Evolutionary conservation across 2,329 filamentous ascomycete species (phyloP).

Genomic region (Neopestalotiopsis rosae): DNA sequence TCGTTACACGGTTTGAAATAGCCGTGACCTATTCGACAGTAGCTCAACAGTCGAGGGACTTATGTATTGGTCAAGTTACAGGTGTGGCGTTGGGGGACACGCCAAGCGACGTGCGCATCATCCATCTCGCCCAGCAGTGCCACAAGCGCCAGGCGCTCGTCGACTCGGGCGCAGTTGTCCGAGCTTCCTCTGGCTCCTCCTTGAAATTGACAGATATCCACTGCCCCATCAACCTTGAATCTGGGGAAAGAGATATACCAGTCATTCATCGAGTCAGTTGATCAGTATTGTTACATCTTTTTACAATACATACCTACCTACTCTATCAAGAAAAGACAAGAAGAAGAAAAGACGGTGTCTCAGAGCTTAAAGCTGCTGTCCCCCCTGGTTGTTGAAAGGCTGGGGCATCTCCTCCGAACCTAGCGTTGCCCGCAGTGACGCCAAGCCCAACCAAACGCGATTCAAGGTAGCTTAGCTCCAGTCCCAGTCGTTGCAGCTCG

Average conservation of each 20-base stretch:
- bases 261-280: neutral
- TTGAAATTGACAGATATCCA: neutral
- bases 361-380: neutral
- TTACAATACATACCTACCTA: neutral
- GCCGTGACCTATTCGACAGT: neutral
- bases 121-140: constrained; percentile 5
- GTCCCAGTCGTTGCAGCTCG: constrained; percentile 12
- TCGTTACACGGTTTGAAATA: neutral
- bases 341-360: neutral
- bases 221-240: neutral
- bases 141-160: neutral
- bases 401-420: neutral
- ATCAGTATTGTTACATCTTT: neutral
- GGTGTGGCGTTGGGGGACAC: neutral
- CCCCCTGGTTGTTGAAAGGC: neutral
- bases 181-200: neutral
- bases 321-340: neutral
- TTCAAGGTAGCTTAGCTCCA: neutral
- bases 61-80: neutral
- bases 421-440: constrained; percentile 18
- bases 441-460: constrained; percentile 8
- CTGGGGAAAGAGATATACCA: neutral
- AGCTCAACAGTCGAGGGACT: neutral
- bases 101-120: constrained; percentile 2
- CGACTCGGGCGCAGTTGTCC: neutral